A percentile compares a stretch with the other conserved stretches of the same genome.
Evolutionary conservation across 306 rosid species (phyloP).

Genomic region (Malus asiatica): DNA sequence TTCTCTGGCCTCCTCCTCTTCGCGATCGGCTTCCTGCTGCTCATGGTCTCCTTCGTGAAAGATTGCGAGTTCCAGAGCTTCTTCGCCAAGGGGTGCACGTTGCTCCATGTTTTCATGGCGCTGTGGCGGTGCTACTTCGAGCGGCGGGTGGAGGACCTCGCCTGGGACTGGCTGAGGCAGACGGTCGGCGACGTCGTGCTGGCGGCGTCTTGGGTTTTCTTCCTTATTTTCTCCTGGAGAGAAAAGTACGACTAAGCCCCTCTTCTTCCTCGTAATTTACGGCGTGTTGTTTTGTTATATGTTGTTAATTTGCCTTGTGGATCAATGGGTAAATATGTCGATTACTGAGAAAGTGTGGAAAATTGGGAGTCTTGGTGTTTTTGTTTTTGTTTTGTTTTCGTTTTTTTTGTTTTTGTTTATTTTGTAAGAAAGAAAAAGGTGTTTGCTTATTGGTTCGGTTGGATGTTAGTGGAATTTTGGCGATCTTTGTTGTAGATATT

Average conservation of each 20-base stretch:
- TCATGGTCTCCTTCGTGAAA: conserved; percentile 81
- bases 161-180: conserved; percentile 92
- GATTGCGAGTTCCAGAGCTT: conserved; percentile 73
- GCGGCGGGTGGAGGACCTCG: conserved; percentile 77
- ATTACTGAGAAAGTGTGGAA: not conserved
- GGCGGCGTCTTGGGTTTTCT: conserved; percentile 81
- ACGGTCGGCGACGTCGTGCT: conserved; percentile 74
- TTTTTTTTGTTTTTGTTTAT: too few species aligned
- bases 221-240: conserved; percentile 82
- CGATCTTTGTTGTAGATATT: not conserved
- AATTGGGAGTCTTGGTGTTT: not conserved
- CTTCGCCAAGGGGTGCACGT: conserved; percentile 75
- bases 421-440: not conserved
- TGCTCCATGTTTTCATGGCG: conserved; percentile 72
- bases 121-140: conserved; percentile 80
- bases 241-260: conserved; percentile 70
- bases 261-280: not conserved
- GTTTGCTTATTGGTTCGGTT: not conserved
- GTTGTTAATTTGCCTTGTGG: not conserved
- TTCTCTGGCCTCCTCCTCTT: conserved; percentile 80
- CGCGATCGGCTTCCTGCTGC: conserved; percentile 71
- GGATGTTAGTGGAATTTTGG: not conserved
- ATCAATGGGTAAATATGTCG: not conserved
- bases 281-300: not conserved
- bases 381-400: too few species aligned